Evolutionary conservation across 176 grass and related monocot genomes (phyloP), one percentile per base, ranked within the genome.

Genomic region (Cymbopogon citratus): DNA sequence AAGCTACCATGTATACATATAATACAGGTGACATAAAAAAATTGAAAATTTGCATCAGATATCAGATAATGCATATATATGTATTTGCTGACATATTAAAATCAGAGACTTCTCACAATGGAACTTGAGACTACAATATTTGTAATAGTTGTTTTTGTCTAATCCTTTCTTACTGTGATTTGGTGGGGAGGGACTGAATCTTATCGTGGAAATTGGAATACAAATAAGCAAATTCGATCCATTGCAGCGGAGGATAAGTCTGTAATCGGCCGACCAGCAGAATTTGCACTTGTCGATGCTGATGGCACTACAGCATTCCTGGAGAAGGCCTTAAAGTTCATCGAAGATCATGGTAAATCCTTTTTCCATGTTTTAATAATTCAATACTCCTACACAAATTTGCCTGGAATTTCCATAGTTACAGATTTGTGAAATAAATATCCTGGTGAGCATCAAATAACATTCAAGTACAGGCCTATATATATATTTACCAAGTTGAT

Each of bases 261-360:
- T 78, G 41, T 97, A 39, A 69, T 94, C 77, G 89, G 90, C 46
- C 87, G 87, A 59, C 87, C 90, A 64, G 83, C 83, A 70, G 66
- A 88, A 26, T 87, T 92, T 94, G 90, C 92, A 51, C 94, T 97
- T 80, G 77, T 94, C 74, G 86, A 94, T 76, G 26, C 80, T 81
- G 91, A 94, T 84, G 94, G 94, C 12, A 94, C 48, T 64, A 90
- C 94, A 74, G 86, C 92, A 81, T 97, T 97, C 73, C 87, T 97
- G 77, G 94, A 94, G 83, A 97, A 97, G 71, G 94, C 94, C 73
- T 85, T 97, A 43, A 90, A 71, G 63, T 97, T 94, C 85, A 94
- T 97, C 29, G 94, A 97, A 90, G 82, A 94, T 85, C 85, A 94
- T 89, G 94, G 94, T 87, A 89, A 90, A 63, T 54, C 9, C 73